phyloP scores from a whole-genome alignment of 495 filamentous ascomycete species.

The Podospora bellae-mahoneyi region DNA sequence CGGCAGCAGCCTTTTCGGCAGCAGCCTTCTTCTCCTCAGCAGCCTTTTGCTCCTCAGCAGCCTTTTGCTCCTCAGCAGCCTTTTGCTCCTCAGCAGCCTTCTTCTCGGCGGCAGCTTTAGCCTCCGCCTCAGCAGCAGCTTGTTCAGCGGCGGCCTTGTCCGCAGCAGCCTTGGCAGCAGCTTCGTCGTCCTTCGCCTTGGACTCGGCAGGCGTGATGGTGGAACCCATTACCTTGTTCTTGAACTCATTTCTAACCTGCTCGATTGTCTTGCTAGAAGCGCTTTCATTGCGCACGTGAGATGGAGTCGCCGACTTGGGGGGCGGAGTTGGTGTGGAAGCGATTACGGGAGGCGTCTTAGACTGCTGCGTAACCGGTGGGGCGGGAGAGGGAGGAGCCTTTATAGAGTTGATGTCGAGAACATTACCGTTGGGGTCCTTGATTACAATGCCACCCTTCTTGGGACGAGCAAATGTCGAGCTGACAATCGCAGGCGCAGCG shows the following conservation, averaged over 20 bases:
- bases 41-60: slow-evolving; percentile 44
- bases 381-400: slow-evolving; percentile 47
- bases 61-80: slow-evolving; percentile 39
- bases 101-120: slow-evolving; percentile 42
- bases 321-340: slow-evolving; percentile 53
- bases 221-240: slow-evolving; percentile 45
- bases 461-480: slow-evolving; percentile 52
- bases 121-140: slow-evolving; percentile 43
- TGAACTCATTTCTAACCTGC: slow-evolving; percentile 51
- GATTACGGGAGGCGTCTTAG: slow-evolving; percentile 52
- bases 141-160: slow-evolving; percentile 42
- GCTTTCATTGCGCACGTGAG: slow-evolving; percentile 50
- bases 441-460: slow-evolving; percentile 73
- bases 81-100: slow-evolving; percentile 39
- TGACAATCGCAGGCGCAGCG: slow-evolving; percentile 53
- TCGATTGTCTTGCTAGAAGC: slow-evolving; percentile 46
- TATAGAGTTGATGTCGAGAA: slow-evolving; percentile 40
- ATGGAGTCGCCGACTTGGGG: slow-evolving; percentile 42
- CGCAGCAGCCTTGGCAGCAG: slow-evolving; percentile 41
- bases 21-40: slow-evolving; percentile 32
- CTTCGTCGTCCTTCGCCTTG: slow-evolving; percentile 43
- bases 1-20: slow-evolving; percentile 39
- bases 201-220: slow-evolving; percentile 26
- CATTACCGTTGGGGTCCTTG: slow-evolving; percentile 70
- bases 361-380: slow-evolving; percentile 46